Evolutionary conservation across 176 grass and related monocot genomes (phyloP), one percentile per base, ranked within the genome.

Genomic region (Dactylis glomerata): DNA sequence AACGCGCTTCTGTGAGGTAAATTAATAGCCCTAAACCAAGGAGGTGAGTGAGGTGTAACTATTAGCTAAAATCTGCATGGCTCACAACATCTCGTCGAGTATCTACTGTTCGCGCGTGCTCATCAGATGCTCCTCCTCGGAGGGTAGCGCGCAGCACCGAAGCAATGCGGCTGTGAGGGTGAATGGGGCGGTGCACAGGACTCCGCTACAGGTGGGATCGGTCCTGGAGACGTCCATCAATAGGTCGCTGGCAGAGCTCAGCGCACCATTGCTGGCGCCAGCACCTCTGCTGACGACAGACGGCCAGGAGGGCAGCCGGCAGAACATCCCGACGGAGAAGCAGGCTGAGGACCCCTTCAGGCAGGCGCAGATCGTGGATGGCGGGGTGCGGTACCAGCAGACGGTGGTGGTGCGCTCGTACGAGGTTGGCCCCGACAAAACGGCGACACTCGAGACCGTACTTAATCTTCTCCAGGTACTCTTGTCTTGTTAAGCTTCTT

Each of bases 401-500:
- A 91, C 86, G 22, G 40, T 93, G 57, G 92, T 90, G 55, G 81
- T 93, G 28, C 88, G 88, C 27, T 93, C 88, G 0, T 93, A 93
- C 44, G 92, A 93, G 69, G 85, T 91, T 0, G 88, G 92, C 3
- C 83, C 88, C 0, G 92, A 93, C 65, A 83, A 86, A 75, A 93
- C 92, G 44, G 92, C 83, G 5, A 93, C 92, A 0, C 44, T 93
- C 12, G 92, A 91, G 86, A 91, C 92, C n/a, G 33, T 93, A 12
- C 92, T 91, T 5, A 93, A 86, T 51, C 88, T 93, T 15, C 92
- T 93, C 49, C 92, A 93, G 86, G 90, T 92, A 81, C 47, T 28
- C 0, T 13, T 70, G 38, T 70, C 67, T 24, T 42, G 11, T 45
- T 44, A 26, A n/a, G 23, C 24, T 73, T 23, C 23, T 24, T 24